Evolutionary conservation across 495 filamentous ascomycete genomes (phyloP).

Genomic region (Clavariopsis aquatica): DNA sequence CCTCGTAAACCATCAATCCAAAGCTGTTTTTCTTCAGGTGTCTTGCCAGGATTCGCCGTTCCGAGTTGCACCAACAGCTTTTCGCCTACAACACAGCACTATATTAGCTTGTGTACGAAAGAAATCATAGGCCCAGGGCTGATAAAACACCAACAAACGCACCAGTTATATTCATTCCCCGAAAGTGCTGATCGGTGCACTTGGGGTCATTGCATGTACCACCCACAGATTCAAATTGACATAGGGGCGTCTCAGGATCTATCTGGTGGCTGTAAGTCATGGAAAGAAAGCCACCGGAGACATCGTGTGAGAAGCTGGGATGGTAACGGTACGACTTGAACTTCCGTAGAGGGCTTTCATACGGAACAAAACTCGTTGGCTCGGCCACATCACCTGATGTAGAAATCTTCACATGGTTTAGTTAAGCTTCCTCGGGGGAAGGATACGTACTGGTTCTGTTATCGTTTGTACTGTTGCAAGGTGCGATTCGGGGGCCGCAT

Average conservation of each 20-base stretch:
- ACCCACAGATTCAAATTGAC: conserved; percentile 69
- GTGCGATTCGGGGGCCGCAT: conserved; percentile 29
- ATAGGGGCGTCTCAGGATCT: conserved; percentile 69
- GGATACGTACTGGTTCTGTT: conserved; percentile 22
- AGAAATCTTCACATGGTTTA: conserved; percentile 3
- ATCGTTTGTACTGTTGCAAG: not conserved
- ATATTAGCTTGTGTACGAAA: conserved; percentile 62
- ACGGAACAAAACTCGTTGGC: conserved; percentile 59
- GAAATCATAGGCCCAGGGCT: not conserved
- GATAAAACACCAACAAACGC: conserved; percentile 51
- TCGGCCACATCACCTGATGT: not conserved
- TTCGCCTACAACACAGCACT: conserved; percentile 70
- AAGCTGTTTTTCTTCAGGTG: conserved; percentile 64
- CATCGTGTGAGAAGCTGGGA: conserved; percentile 66
- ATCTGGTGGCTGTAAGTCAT: conserved; percentile 91
- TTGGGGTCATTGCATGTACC: conserved; percentile 73
- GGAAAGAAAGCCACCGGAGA: conserved; percentile 78
- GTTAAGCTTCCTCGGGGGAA: conserved; percentile 7
- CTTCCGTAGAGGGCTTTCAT: conserved; percentile 75
- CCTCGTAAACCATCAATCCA: conserved; percentile 76
- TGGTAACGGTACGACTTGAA: conserved; percentile 92
- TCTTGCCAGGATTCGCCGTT: conserved; percentile 67
- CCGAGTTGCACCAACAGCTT: conserved; percentile 83
- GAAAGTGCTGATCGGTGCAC: conserved; percentile 78
- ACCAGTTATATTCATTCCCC: conserved; percentile 76